Conservation (phyloP, 1,284 basidiomycete species). For the Malassezia restricta region DNA sequence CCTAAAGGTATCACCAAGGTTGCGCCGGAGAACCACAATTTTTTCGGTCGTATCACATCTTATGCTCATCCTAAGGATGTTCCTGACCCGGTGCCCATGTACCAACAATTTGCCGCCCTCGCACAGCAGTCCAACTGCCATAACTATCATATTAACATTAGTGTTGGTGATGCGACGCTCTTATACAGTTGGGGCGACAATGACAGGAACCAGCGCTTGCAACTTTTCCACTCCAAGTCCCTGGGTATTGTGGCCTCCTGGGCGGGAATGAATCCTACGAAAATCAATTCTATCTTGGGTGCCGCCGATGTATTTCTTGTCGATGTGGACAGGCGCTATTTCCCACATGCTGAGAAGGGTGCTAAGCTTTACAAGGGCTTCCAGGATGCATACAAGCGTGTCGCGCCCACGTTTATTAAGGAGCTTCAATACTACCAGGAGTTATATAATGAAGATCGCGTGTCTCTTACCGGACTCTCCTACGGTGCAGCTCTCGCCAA, state of each 20-base stretch:
- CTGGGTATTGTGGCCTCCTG: constrained; percentile 13
- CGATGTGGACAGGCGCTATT: constrained; percentile 3
- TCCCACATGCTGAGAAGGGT: background rate
- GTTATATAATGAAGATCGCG: constrained; percentile 5
- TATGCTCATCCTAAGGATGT: background rate
- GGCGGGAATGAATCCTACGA: constrained; percentile 9
- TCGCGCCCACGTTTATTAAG: background rate
- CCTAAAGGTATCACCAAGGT: constrained; percentile 21
- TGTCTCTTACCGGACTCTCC: constrained; percentile 15
- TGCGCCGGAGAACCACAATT: background rate
- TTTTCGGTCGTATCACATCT: background rate
- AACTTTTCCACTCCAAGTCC: constrained; percentile 14
- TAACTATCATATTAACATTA: background rate
- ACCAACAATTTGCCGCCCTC: constrained; percentile 11
- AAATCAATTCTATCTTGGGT: constrained; percentile 1
- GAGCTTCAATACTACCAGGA: constrained; percentile 6
- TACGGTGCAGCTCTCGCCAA: constrained; percentile 8
- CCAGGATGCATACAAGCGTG: constrained; percentile 10
- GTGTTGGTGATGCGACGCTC: constrained; percentile 10
- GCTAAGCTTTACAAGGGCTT: constrained; percentile 9
- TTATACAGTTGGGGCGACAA: constrained; percentile 9
- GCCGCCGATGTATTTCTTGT: constrained; percentile 11
- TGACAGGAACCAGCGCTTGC: constrained; percentile 14
- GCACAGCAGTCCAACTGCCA: constrained; percentile 15
- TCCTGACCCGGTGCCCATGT: constrained; percentile 1